Conservation (phyloP, 2,329 filamentous ascomycete species). For the Coniochaeta sp. region DNA sequence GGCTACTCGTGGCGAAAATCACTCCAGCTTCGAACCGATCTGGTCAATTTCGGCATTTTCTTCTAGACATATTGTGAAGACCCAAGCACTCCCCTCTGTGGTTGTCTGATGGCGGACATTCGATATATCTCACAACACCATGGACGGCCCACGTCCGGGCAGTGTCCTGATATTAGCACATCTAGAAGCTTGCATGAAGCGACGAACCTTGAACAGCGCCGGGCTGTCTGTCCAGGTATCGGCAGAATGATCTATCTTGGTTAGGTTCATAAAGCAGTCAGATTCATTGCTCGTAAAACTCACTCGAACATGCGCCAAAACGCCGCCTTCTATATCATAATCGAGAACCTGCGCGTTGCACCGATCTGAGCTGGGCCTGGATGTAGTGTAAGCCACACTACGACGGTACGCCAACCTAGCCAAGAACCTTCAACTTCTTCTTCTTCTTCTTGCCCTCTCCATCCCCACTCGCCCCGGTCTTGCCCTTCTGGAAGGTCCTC, state of each 20-base stretch:
- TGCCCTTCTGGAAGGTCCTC: slow-evolving; percentile 82
- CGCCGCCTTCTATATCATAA: not conserved
- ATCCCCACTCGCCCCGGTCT: slow-evolving; percentile 35
- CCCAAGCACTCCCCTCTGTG: too few species aligned
- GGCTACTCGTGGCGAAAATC: too few species aligned
- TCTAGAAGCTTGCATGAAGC: not conserved
- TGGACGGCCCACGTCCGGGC: not conserved
- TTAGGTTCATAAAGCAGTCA: not conserved
- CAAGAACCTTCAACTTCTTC: slow-evolving; percentile 61
- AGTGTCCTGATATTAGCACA: not conserved
- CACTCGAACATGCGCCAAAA: not conserved
- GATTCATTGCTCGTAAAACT: slow-evolving; percentile 4
- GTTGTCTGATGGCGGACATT: too few species aligned
- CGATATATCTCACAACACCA: too few species aligned
- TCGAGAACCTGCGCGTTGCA: not conserved
- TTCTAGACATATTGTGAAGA: too few species aligned
- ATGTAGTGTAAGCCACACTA: not conserved
- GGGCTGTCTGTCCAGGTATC: not conserved
- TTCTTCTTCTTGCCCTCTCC: slow-evolving; percentile 64
- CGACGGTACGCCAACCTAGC: slow-evolving; percentile 25
- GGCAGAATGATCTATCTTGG: slow-evolving; percentile 1
- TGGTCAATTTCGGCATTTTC: too few species aligned
- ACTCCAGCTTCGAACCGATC: too few species aligned
- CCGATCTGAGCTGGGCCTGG: not conserved
- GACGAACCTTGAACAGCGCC: not conserved